A percentile compares a stretch with the other conserved stretches of the same genome.
phyloP scores from a whole-genome alignment of 495 filamentous ascomycete species.

The Lindgomyces ingoldianus region DNA sequence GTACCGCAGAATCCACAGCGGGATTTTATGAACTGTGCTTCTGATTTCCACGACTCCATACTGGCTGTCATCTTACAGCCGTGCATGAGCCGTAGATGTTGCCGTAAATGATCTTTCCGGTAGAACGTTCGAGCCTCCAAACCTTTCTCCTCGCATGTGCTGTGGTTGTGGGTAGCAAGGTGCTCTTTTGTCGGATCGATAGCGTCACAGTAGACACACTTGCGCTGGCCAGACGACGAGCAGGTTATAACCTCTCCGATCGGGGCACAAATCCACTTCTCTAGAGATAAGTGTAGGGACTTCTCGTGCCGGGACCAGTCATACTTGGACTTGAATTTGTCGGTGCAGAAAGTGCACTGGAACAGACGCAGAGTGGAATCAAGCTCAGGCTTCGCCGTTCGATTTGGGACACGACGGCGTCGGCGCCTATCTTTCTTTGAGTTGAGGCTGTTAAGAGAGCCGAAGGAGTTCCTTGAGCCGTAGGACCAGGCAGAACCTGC shows the following conservation, averaged over 20 bases:
- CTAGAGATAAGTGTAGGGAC: constrained; percentile 72
- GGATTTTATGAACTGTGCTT: constrained; percentile 41
- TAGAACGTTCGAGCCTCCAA: constrained; percentile 71
- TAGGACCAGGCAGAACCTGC: constrained; percentile 67
- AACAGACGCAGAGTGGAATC: constrained; percentile 57
- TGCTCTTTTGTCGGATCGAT: constrained; percentile 61
- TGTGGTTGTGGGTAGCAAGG: constrained; percentile 70
- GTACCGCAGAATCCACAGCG: constrained; percentile 48
- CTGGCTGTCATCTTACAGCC: constrained; percentile 60
- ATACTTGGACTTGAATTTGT: constrained; percentile 78
- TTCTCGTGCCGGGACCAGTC: constrained; percentile 87
- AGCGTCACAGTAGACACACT: constrained; percentile 69
- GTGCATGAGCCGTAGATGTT: constrained; percentile 80
- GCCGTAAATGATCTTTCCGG: constrained; percentile 79
- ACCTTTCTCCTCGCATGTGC: constrained; percentile 65
- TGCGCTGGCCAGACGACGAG: constrained; percentile 49
- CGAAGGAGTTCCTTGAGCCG: constrained; percentile 65
- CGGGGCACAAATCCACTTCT: constrained; percentile 78
- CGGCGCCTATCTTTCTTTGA: constrained; percentile 70
- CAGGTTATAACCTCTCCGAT: constrained; percentile 57
- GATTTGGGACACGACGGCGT: constrained; percentile 59
- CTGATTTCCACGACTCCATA: constrained; percentile 69
- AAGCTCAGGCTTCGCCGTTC: constrained; percentile 35
- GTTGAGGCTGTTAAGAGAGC: constrained; percentile 54
- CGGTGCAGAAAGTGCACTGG: constrained; percentile 83